Evolutionary conservation across 2,329 filamentous ascomycete species (phyloP), one percentile per base, ranked within the genome.

Genomic region (Fusarium lyarnte): DNA sequence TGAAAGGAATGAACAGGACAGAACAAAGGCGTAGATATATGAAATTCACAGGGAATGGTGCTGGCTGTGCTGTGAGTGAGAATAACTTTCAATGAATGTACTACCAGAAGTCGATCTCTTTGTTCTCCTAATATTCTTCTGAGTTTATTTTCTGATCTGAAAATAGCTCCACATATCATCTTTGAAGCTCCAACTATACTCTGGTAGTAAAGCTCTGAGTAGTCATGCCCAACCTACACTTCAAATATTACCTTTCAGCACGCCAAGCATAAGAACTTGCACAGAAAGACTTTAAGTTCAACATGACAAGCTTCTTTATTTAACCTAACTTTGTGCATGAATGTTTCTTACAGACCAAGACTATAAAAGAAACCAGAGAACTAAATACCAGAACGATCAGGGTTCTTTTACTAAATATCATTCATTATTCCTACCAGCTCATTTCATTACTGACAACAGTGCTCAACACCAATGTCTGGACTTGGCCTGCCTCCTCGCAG

Each of bases 291-390:
- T 23, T 3, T 4, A 21, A 19, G 16, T 19, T 0, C 35, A 8
- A 25, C 2, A 8, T 19, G 5, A 3, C 6, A 12, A 17, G 5
- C 6, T 52, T 27, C 3, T 5, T 2, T 1, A 16, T 36, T 4
- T 16, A 2, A 3, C 21, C 14, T 52, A 10, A 27, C 9, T 52
- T 38, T 27, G 23, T 38, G 5, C 7, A 19, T 5, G 3, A n/a
- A 27, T 6, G 4, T n/a, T 11, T 0, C 4, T 8, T 5, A 0
- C 17, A 11, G 2, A 16, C 19, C 8, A 33, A 10, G 2, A 23
- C 3, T 8, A 49, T 33, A 49, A 49, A 49, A 43, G 7, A 2
- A 8, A 2, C 1, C 4, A 5, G n/a, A 23, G 10, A 33, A 11
- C 16, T 2, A 13, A 19, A 3, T 8, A 13, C 11, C 11, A 23